phyloP scores from a whole-genome alignment of 2,329 filamentous ascomycete species.

The Aureobasidium sp. region DNA sequence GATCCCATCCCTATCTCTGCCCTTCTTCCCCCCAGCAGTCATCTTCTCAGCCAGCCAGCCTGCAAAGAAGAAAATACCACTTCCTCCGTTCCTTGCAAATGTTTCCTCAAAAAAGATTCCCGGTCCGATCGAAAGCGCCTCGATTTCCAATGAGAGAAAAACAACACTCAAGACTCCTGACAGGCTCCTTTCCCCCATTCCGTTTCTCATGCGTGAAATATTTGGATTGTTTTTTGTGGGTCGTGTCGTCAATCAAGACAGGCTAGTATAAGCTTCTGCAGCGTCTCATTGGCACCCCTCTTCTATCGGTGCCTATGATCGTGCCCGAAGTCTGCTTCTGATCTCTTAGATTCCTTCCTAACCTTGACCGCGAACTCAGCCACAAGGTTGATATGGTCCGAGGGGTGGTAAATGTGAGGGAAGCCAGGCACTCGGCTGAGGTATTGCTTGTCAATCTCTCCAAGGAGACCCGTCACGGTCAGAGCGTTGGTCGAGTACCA shows the following conservation, averaged over 20 bases:
- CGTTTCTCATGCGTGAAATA: conserved; percentile 6
- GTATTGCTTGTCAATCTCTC: conserved; percentile 78
- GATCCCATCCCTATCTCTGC: not conserved
- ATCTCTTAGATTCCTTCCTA: conserved; percentile 57
- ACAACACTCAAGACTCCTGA: conserved; percentile 11
- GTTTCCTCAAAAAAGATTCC: not conserved
- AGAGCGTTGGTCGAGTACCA: conserved; percentile 93
- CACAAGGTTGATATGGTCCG: conserved; percentile 84
- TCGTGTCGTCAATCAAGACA: not conserved
- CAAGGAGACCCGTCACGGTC: conserved; percentile 75
- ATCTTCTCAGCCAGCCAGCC: not conserved
- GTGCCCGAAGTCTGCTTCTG: conserved; percentile 31
- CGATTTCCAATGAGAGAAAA: conserved; percentile 9
- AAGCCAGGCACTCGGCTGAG: conserved; percentile 83
- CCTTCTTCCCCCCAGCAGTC: not conserved
- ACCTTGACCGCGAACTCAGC: conserved; percentile 85
- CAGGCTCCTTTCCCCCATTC: conserved; percentile 9
- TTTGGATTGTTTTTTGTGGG: conserved; percentile 4
- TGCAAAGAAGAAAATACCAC: not conserved
- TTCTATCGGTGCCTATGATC: conserved; percentile 8
- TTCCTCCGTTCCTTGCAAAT: conserved; percentile 1
- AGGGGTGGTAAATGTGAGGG: conserved; percentile 89
- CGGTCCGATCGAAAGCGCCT: conserved; percentile 13
- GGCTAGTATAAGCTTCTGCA: not conserved
- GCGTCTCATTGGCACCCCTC: not conserved